Conservation (phyloP, 2,329 filamentous ascomycete species). For the Diaporthe sp. region DNA sequence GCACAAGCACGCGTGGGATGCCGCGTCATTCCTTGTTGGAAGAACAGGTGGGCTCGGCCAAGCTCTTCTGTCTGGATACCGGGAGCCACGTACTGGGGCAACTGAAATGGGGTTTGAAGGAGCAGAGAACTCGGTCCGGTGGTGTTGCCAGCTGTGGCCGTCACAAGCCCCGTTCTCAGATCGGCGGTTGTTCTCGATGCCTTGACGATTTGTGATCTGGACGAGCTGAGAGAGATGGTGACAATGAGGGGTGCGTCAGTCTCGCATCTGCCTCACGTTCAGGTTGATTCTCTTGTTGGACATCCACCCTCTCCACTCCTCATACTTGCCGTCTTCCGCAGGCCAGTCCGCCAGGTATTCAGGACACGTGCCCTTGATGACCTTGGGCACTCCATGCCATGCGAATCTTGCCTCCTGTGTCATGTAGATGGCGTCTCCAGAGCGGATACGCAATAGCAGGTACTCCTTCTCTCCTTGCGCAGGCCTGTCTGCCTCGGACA, state of each 20-base stretch:
- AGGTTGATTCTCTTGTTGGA: constrained; percentile 87
- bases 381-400: constrained; percentile 95
- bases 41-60: neutral
- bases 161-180: neutral
- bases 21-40: constrained; percentile 5
- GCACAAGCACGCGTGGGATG: neutral
- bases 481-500: constrained; percentile 47
- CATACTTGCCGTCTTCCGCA: constrained; percentile 64
- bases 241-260: constrained; percentile 49
- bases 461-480: constrained; percentile 59
- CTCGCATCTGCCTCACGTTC: constrained; percentile 91
- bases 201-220: neutral
- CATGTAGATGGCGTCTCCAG: constrained; percentile 95
- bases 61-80: neutral
- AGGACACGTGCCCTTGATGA: constrained; percentile 85
- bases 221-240: no score
- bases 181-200: neutral
- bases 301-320: constrained; percentile 90
- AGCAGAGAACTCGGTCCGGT: neutral
- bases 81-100: neutral
- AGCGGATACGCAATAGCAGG: constrained; percentile 77
- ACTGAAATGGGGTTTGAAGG: neutral
- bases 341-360: constrained; percentile 83
- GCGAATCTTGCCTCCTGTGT: constrained; percentile 84
- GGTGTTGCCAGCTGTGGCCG: neutral